Evolutionary conservation across 2,329 filamentous ascomycete genomes (phyloP), one percentile per base, ranked within the genome.

Genomic region (Acephala macrosclerotiorum): DNA sequence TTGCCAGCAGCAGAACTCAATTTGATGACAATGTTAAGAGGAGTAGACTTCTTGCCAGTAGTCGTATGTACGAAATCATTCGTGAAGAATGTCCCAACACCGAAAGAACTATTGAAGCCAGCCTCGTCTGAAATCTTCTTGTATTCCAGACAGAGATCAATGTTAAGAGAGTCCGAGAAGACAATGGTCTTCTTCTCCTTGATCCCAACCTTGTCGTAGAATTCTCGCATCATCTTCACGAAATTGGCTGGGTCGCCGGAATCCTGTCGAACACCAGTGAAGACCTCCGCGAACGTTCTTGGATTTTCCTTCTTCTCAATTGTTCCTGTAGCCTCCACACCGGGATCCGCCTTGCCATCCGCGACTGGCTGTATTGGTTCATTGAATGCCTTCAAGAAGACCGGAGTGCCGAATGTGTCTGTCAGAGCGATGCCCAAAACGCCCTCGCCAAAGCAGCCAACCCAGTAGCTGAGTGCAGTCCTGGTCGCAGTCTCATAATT

Each of bases 21-120:
- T 81, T 99, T 99, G 81, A 99, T 97, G 72, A 99, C 96, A 74
- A 99, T 99, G 75, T 99, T 99, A 62, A 99, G 82, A 0, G 96
- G 96, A 18, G 89, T 88, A 0, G 94, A 97, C 80, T 97, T 98
- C 72, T 89, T 88, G 45, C 90, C 89, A 0, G 89, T 91, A 40
- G 84, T 88, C 67, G 86, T 81, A 70, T 91, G 87, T n/a, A 81
- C 82, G 77, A 96, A 99, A 78, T 99, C 96, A 75, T 99, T 97
- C 3, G 96, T 99, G 73, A 99, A 85, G 79, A 93, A 98, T 0
- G 96, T 99, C 4, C 96, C 96, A 0, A 99, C 92, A 67, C 96
- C 96, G 80, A 99, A 99, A 0, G 91, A 92, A 14, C 95, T 91
- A 66, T 89, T 87, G 78, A 99, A 94, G 1, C 92, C 92, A 16